Base-by-base conservation (phyloP, 805 yeast species). In the Candida arabinofermentans region DNA sequence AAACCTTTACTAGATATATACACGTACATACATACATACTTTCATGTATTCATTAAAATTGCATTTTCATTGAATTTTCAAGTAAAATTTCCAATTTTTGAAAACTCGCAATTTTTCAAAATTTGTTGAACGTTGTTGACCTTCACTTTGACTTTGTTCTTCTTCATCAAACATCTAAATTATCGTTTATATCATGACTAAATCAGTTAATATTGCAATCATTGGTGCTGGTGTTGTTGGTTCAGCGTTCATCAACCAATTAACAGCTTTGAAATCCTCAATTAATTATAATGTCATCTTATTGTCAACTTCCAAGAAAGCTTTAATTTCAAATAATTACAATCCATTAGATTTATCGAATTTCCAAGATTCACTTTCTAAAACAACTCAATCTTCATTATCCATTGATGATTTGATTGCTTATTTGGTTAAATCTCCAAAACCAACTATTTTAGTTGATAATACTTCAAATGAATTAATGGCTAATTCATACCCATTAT, bases 191-290 rank as follows among this genome's bases (percentile, higher is more conserved):
- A 61, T 34, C 41, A 77, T 76, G 81, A 55, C 69, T 40, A 74
- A 70, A 52, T 58, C 75, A 45, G 83, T 82, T 39, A 83, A 83
- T 57, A 65, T 84, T 51, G 90, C 89, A 27, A 72, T 84, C 54
- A 77, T 84, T 46, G 90, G 90, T 62, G 82, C 97, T 41, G 99
- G 99, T 57, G 93, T 91, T 39, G 98, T 93, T 47, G 99, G 99
- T 46, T 75, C 93, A 21, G 86, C 96, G 39, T 88, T 89, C 70
- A 70, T 93, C 63, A 77, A 75, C 65, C 99, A 91, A 69, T 76
- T 91, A 58, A 71, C 75, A 40, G 68, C 70, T 44, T 65, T 86
- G 49, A 75, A 77, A 51, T 63, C 83, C n/a, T 58, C 65, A 18
- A 78, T 86, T 55, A 67, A 70, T 27, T 87, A 82, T 71, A 84